phyloP scores from a whole-genome alignment of 306 rosid genomes.

The Begonia fuchsioides region DNA sequence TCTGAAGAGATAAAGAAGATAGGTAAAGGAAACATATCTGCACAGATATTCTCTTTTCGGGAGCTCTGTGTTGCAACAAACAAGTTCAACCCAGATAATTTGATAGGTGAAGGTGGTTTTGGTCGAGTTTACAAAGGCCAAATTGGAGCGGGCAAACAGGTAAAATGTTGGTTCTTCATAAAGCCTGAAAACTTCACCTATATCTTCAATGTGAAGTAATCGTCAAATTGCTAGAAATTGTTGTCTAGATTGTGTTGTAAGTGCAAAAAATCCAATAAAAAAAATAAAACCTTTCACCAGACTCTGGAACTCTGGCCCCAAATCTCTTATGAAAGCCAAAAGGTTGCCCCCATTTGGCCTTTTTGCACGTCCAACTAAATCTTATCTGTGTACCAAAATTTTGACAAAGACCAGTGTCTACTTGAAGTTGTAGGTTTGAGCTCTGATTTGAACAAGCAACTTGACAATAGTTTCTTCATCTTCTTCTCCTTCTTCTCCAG shows the following conservation, averaged over 20 bases:
- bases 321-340: too few species aligned
- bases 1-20: constrained; percentile 38
- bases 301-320: too few species aligned
- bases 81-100: constrained; percentile 39
- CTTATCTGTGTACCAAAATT: too few species aligned
- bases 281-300: too few species aligned
- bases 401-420: too few species aligned
- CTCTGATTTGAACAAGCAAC: background rate
- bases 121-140: constrained; percentile 75
- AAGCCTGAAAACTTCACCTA: background rate
- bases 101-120: constrained; percentile 94
- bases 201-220: background rate
- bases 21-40: constrained; percentile 61
- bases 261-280: too few species aligned
- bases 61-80: constrained; percentile 65
- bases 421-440: too few species aligned
- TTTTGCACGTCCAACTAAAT: too few species aligned
- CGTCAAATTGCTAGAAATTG: too few species aligned
- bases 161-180: constrained; percentile 13
- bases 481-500: constrained; percentile 10
- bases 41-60: constrained; percentile 33
- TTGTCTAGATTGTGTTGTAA: too few species aligned
- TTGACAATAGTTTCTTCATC: background rate
- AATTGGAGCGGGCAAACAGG: constrained; percentile 37
- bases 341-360: too few species aligned